Conservation (phyloP, 805 yeast species). For the Nakazawaea ernobii region DNA sequence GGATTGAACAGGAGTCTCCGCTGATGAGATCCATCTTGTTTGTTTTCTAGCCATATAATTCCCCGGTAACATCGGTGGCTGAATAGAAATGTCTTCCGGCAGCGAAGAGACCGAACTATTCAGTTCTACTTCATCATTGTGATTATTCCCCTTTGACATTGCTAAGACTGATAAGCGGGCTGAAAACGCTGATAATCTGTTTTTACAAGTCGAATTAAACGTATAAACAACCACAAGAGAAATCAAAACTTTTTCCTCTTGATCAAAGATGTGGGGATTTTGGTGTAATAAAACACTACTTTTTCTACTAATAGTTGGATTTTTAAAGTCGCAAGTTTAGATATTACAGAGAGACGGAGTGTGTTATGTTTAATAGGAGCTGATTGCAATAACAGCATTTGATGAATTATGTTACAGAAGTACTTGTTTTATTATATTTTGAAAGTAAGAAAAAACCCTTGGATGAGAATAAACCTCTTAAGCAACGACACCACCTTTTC, state of each 20-base stretch:
- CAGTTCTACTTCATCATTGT: background rate
- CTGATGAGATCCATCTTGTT: constrained; percentile 39
- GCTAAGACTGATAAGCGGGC: too few relatives aligned
- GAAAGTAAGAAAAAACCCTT: background rate
- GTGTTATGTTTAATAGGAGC: background rate
- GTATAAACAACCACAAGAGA: too few relatives aligned
- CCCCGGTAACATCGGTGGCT: constrained; percentile 39
- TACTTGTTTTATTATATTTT: constrained; percentile 1
- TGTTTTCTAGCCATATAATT: constrained; percentile 52
- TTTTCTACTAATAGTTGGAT: too few relatives aligned
- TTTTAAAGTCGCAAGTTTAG: too few relatives aligned
- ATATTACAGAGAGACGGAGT: background rate
- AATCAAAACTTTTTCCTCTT: too few relatives aligned
- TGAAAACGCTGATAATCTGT: too few relatives aligned
- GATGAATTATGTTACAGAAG: background rate
- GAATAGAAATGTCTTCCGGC: constrained; percentile 21
- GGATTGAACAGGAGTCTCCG: constrained; percentile 10
- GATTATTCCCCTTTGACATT: background rate
- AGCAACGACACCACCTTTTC: constrained; percentile 77
- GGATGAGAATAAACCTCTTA: constrained; percentile 1
- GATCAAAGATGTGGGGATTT: background rate
- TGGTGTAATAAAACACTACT: background rate
- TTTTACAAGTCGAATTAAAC: too few relatives aligned
- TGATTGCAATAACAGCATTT: background rate
- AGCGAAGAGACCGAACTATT: background rate